These are phyloP conservation scores for Herpomyces periplanetae DNA, from an alignment of 2,329 filamentous ascomycete genomes.

Conservation along the genomic window DNA sequence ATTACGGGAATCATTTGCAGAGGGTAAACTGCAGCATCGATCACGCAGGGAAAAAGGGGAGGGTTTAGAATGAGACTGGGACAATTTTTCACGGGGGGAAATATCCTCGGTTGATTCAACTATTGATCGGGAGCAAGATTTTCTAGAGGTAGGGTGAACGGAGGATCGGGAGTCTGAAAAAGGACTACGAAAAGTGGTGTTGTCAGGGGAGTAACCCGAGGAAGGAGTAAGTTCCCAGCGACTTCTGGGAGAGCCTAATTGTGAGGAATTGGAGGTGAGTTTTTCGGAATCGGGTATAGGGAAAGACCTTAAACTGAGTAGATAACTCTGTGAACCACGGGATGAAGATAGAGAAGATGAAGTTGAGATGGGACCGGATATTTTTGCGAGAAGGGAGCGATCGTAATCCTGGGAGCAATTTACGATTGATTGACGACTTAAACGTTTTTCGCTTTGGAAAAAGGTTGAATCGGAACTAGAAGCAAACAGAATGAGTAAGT, in stretches of 20 bases:
- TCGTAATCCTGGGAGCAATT: constrained; percentile 20
- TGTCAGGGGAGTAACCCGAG: constrained; percentile 9
- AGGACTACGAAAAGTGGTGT: too few species aligned
- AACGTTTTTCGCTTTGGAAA: constrained; percentile 17
- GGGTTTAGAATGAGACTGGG: too few species aligned
- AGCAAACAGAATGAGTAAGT: not conserved
- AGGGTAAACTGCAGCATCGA: too few species aligned
- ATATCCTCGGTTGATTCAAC: too few species aligned
- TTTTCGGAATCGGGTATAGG: constrained; percentile 7
- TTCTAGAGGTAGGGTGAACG: too few species aligned
- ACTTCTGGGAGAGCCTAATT: constrained; percentile 8
- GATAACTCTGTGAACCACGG: too few species aligned
- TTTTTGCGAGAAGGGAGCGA: constrained; percentile 19
- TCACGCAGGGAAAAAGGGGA: too few species aligned
- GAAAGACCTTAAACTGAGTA: constrained; percentile 6
- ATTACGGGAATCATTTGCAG: too few species aligned
- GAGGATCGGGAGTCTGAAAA: too few species aligned
- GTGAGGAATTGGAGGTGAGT: constrained; percentile 7
- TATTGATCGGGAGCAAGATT: too few species aligned
- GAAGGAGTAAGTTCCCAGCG: constrained; percentile 8
- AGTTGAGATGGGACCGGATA: constrained; percentile 17
- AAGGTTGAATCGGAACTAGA: constrained; percentile 7
- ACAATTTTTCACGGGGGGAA: too few species aligned
- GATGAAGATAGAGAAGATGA: too few species aligned
- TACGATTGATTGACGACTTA: constrained; percentile 16